Base-by-base conservation (phyloP, 1,139 yeast genomes). In the Yamadazyma jaroonii region DNA sequence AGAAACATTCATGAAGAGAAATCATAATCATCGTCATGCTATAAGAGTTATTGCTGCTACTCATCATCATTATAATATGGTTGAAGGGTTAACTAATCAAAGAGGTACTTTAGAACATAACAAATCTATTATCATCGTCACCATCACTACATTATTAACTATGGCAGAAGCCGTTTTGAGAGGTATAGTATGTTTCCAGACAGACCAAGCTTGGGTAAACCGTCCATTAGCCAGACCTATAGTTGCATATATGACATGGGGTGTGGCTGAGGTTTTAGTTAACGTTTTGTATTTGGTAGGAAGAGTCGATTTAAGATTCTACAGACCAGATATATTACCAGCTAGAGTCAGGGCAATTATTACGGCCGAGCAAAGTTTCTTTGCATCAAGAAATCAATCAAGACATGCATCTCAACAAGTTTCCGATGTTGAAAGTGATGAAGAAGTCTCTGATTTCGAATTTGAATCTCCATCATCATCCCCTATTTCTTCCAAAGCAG, bases 221-320 rank as follows among this genome's bases (percentile, higher is more conserved):
- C 43, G 47, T 38, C 43, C 45, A 17, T 40, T 52, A 26, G 44
- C 57, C 37, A 44, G 48, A 12, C 60, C 62, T 8, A 53, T 62
- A 21, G 60, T 55, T 20, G 64, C 65, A 57, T 67, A 64, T 46
- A 53, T 66, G 9, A 46, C 55, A 32, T 69, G 74, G 74, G 74
- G 74, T 13, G 52, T 56, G 8, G 59, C 65, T 28, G 75, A 70
- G 50, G 44, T 48, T 9, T 45, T 68, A 24, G 62, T 66, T 35
- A 64, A 67, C 46, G 20, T 59, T 4, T 47, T 67, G 26, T 69
- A 67, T 45, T 52, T 70, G 35, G 47, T 68, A 20, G 74, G 74
- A 9, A 62, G 76, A 53, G 72, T 66, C 25, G 76, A 70, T 48
- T 61, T 70, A 45, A 53, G 76, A 42, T 70, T 69, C 54, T 70